Evolutionary conservation across 2,329 filamentous ascomycete species (phyloP), one percentile per base, ranked within the genome.

Genomic region (Colletotrichum navitas): DNA sequence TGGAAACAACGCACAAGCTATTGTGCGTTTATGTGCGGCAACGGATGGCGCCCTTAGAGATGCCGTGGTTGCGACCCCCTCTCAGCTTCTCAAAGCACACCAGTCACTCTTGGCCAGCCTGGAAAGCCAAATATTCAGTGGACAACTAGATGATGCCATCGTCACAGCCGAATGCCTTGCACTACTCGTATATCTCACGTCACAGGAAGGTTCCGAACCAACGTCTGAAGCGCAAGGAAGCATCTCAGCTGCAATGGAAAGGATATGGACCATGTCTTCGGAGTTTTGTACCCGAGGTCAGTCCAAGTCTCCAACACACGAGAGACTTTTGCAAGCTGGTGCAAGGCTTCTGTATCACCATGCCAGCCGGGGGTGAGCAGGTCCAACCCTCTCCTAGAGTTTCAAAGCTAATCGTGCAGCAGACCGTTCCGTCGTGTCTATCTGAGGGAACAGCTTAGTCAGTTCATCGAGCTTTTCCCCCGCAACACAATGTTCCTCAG

Each of bases 401-500:
- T 2, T 49, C 26, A 58, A 54, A 39, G 52, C 77, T 80, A 63
- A 79, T 63, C 43, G 16, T 8, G 5, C 10, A 18, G 8, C 63
- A 89, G 89, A 4, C 87, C 91, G 3, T 94, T 93, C 80, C 91
- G 91, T 63, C 92, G 93, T 5, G 83, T 85, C 0, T 85, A 90
- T 24, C 80, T 97, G 43, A 90, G 92, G 54, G 81, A 86, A 10
- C 83, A 91, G 16, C 82, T 97, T 0, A 81, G 84, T 5, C 81
- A 84, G 2, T 92, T 91, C 73, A 83, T 96, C 29, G 76, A 76
- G 0, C 78, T 83, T 8, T 97, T 94, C 78, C 94, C 94, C 0
- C 84, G 85, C 60, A 98, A 97, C 81, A 93, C 90, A 1, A 85
- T 94, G 7, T 91, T 98, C 73, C 85, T 97, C 1, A 85, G 88